Percentiles rank a stretch among this genome's conserved stretches.
Conservation (phyloP, 345 rosid species). For the Schrenkiella parvula region DNA sequence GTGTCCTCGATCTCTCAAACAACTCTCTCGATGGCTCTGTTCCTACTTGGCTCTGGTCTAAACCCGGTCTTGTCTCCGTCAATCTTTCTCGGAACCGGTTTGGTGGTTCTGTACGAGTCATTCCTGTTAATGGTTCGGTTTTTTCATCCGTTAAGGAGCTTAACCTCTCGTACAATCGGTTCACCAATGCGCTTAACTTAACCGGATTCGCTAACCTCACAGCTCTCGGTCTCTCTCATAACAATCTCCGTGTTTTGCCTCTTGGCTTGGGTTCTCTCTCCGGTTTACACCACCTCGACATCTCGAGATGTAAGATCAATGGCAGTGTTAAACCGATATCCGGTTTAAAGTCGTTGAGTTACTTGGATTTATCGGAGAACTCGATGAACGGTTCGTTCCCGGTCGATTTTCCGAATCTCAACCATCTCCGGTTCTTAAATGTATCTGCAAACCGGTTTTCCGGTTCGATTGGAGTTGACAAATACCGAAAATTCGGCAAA, state of each 20-base stretch:
- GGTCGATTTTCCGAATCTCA: slow-evolving; percentile 61
- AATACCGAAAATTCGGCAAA: slow-evolving; percentile 52
- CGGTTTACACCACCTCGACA: slow-evolving; percentile 45
- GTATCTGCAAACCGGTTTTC: slow-evolving; percentile 67
- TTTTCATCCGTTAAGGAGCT: slow-evolving; percentile 45
- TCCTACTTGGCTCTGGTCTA: slow-evolving; percentile 72
- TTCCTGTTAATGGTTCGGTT: slow-evolving; percentile 23
- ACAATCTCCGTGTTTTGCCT: slow-evolving; percentile 48
- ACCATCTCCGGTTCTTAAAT: slow-evolving; percentile 51
- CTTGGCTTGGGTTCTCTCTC: slow-evolving; percentile 47
- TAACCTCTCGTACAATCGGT: slow-evolving; percentile 74
- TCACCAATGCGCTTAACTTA: slow-evolving; percentile 51
- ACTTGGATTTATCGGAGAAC: slow-evolving; percentile 72
- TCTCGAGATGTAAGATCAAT: slow-evolving; percentile 65
- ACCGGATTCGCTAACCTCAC: slow-evolving; percentile 51
- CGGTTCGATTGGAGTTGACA: slow-evolving; percentile 42
- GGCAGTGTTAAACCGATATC: slow-evolving; percentile 51
- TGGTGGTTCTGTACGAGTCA: slow-evolving; percentile 48
- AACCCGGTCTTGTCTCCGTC: slow-evolving; percentile 35
- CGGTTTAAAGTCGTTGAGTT: slow-evolving; percentile 43
- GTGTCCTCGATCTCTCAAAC: slow-evolving; percentile 56
- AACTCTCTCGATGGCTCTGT: slow-evolving; percentile 68
- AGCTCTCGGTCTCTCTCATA: slow-evolving; percentile 60
- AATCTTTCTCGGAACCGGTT: slow-evolving; percentile 51
- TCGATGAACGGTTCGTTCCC: slow-evolving; percentile 70